Base-by-base conservation (phyloP, 805 yeast genomes). In the Candida incommunis region DNA sequence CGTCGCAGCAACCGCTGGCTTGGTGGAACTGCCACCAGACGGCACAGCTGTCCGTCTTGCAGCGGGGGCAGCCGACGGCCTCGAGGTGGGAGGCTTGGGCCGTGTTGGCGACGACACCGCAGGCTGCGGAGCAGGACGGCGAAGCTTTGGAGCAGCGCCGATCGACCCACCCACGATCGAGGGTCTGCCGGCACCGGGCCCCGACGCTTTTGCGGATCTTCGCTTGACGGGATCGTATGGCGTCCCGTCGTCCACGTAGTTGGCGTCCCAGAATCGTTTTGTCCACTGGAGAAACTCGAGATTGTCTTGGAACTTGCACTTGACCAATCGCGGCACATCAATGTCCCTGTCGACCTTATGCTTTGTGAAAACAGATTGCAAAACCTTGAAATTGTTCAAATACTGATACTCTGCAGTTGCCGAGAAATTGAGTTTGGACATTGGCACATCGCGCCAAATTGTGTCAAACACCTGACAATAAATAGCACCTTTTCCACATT, bases 401-500 rank as follows among this genome's bases (percentile, higher is more conserved):
- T 73, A 77, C 49, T 90, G 95, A 60, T 82, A 84, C 50, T 85
- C 94, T 13, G 75, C 69, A 15, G 70, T 67, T 9, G 82, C 78
- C 48, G 78, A 74, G 58, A 80, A 86, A 54, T 76, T 80, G 45
- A 90, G 94, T 53, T 80, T 76, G 42, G 66, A 57, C 80, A 90
- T 74, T 1, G 96, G 92, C 18, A 92, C 71, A 53, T 86, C 95
- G 7, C 81, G 78, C 54, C 70, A 83, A 18, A 92, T 78, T 4
- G 87, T 76, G 61, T 92, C 96, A 68, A 90, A 70, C 34, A 92
- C 72, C 65, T 88, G 96, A 62, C 96, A 87, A 60, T 85, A 90
- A 1, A 86, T 90, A 1, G 96, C 96, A 2, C 99, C 99, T 2
- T 82, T 76, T 16, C 99, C 99, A 58, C 96, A 80, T 62, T 88